Evolutionary conservation across 768 basidiomycete species (phyloP).

Genomic region (Goffeauzyma gilvescens): DNA sequence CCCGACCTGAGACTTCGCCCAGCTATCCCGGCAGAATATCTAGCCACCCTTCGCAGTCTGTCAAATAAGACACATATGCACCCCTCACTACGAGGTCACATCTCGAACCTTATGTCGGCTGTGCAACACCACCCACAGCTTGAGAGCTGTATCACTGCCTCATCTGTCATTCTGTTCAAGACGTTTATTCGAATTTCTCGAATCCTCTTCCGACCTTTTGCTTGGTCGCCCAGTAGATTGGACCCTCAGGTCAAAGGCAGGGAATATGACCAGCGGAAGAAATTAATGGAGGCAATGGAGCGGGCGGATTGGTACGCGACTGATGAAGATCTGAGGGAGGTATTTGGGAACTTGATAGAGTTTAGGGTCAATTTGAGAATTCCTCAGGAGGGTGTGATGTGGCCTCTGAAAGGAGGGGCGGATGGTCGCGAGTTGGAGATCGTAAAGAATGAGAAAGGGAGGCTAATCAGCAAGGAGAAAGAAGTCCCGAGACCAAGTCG

Average conservation of each 20-base stretch:
- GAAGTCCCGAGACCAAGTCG: too few relatives aligned
- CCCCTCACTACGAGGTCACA: conserved; percentile 8
- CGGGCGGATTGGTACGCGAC: conserved; percentile 11
- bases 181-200: conserved; percentile 9
- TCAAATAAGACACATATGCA: conserved; percentile 13
- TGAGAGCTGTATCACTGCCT: background rate
- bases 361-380: background rate
- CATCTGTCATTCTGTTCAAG: conserved; percentile 4
- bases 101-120: conserved; percentile 8
- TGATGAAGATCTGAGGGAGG: conserved; percentile 1
- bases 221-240: conserved; percentile 1
- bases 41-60: conserved; percentile 5
- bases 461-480: too few relatives aligned
- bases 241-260: conserved; percentile 2
- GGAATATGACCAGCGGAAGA: conserved; percentile 10
- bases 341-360: conserved; percentile 7
- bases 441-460: too few relatives aligned
- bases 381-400: background rate
- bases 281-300: conserved; percentile 9
- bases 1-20: too few relatives aligned
- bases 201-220: conserved; percentile 6
- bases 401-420: too few relatives aligned
- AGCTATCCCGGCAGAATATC: conserved; percentile 5
- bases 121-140: conserved; percentile 2
- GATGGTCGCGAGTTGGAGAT: too few relatives aligned